Evolutionary conservation across 176 grass and related monocot species (phyloP).

Genomic region (Guadua angustifolia): DNA sequence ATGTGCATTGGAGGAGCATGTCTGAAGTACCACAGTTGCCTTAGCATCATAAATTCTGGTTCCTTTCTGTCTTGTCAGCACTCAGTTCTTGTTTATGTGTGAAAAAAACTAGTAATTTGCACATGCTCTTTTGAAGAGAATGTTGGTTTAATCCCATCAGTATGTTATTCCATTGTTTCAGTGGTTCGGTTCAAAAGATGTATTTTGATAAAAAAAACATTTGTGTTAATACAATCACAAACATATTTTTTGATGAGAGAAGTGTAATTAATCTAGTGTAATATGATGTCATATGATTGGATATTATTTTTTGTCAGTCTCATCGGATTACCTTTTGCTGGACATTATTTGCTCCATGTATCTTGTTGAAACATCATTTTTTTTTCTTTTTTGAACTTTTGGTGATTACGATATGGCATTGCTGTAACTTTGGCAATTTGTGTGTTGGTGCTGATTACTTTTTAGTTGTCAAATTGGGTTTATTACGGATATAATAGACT

Average conservation of each 20-base stretch:
- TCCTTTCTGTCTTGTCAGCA: background rate
- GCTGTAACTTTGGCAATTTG: background rate
- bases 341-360: background rate
- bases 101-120: background rate
- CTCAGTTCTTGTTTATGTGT: background rate
- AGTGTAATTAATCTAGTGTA: background rate
- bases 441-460: background rate
- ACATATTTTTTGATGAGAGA: background rate
- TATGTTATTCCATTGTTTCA: background rate
- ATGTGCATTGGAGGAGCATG: background rate
- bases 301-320: background rate
- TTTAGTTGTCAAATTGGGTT: slow-evolving; percentile 13
- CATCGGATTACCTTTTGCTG: background rate
- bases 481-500: background rate
- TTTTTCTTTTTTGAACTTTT: background rate
- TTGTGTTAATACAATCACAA: slow-evolving; percentile 10
- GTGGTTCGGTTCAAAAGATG: background rate
- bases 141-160: background rate
- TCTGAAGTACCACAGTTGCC: background rate
- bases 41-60: background rate
- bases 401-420: background rate
- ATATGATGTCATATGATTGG: background rate
- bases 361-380: background rate
- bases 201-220: background rate
- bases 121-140: slow-evolving; percentile 15